Evolutionary conservation across 345 rosid species (phyloP), one percentile per base, ranked within the genome.

Genomic region (Heritiera littoralis): DNA sequence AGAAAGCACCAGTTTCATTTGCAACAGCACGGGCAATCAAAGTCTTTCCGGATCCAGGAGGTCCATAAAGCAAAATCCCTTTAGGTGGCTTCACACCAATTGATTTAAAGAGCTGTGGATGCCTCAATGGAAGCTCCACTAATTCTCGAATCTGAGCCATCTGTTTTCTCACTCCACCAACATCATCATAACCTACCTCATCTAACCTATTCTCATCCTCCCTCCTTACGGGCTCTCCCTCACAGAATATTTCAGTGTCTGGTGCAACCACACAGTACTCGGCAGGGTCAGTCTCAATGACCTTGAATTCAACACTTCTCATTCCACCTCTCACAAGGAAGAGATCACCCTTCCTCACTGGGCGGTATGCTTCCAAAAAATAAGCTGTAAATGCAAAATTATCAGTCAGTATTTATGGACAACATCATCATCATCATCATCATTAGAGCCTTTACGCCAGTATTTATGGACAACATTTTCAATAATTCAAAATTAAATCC

Each of bases 21-120:
- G 96, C 98, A 85, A 95, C 99, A 49, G 99, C 98, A 49, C 99
- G 92, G 40, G 99, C 99, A 85, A 95, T 91, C 9, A 95, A 82
- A 66, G 99, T 95, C 89, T 95, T 95, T 30, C 93, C 96, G 2
- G 96, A 90, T 54, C 96, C 96, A 79, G 93, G 96, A 77, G 96
- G 93, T 30, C 96, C 99, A 77, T 89, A 95, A 18, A 95, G 93
- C 68, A 95, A 80, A 79, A 95, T 93, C 74, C 99, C 98, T 76
- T 93, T 95, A 0, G 99, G 99, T 79, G 99, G 99, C 88, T 95
- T 95, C 76, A 95, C 99, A 85, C 99, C 99, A 83, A 95, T 95
- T 3, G 99, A 95, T 78, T 95, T 95, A 78, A 95, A 95, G 3
- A 95, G 89, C 76, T 93, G 99, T 6, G 98, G 99, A 78, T 95